Base-by-base conservation (phyloP, 2,329 filamentous ascomycete genomes). In the Fusarium haematococcum region DNA sequence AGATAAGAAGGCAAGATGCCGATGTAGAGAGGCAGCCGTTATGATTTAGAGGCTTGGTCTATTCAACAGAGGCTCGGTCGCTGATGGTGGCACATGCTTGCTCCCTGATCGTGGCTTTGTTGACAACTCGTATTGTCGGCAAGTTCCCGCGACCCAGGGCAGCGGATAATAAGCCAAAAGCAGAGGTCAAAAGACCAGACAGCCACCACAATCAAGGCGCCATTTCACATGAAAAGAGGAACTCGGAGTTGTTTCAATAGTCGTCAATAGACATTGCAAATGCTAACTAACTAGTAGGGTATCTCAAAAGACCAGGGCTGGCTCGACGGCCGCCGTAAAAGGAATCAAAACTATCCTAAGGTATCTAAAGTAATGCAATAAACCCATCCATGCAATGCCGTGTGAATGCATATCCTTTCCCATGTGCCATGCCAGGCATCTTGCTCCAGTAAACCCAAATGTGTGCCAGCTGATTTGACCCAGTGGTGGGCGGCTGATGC, bases 401-500 rank as follows among this genome's bases (percentile, higher is more conserved):
- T 66, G 68, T 54, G 45, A 59, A 52, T 60, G 64, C 71, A 74
- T 68, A 69, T 67, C 68, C 61, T 61, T 56, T 64, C 50, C 50
- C 25, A 32, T 65, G 23, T 64, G 48, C 48, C 33, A 25, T 65
- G 25, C 27, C 33, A 39, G 58, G 43, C 27, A 50, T 58, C 30
- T 62, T 71, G 69, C 72, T 67, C 70, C 63, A 69, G 54, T 71
- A 60, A 56, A 63, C 69, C 67, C 52, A 68, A 60, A 54, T 69
- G 63, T 74, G 67, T 65, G 68, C 73, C 73, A 74, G 67, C 67
- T 71, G 50, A 41, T 73, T 60, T 50, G 57, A 54, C 68, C 73
- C 73, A 73, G 73, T 69, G 69, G 23, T 71, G 73, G 73, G 73
- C 75, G 54, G 73, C 73, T 74, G 73, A 69, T 74, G 66, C 72